Base-by-base conservation (phyloP, 106 monocot species). In the Xerophyta viscosa region DNA sequence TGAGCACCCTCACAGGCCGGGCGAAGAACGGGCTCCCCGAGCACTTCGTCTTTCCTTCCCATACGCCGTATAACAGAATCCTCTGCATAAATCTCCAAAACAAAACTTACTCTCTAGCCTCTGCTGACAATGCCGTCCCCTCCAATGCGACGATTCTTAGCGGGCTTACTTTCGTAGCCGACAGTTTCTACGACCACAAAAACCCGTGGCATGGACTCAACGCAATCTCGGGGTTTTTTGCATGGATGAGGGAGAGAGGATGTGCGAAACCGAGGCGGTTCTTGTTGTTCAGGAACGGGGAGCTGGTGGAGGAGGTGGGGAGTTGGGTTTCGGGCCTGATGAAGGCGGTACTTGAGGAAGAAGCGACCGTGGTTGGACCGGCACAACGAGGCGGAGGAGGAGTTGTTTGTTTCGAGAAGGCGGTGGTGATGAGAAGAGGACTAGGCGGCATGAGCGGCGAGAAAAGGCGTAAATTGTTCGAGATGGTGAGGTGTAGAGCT, bases 1-100 rank as follows among this genome's bases (percentile, higher is more conserved):
- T 92, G 76, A 82, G 82, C 75, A 73, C 76, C 46, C n/a, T 92
- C 20, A 66, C 67, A 39, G 92, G 86, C 67, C 69, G 59, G 9
- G 27, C 22, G 39, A 66, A 80, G 20, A 36, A 23, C 2, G 68
- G 62, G 20, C 60, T 66, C 13, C 37, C 79, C 11, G 20, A 73
- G 54, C 58, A 87, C 76, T 46, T 87, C 20, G 36, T 46, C 62
- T 87, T 92, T 69, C 82, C 91, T 20, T 91, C 85, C 0, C 21
- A 42, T 13, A 52, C 69, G 2, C 73, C 79, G 9, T 13, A 58
- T 1, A 68, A 69, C 5, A 31, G 72, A 10, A 8, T 88, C 0
- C 76, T 88, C 4, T 88, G 92, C 71, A 22, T 92, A 4, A 20
- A 57, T 2, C 76, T 72, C 41, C 58, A 52, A 20, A 28, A 82